These are phyloP conservation scores for Cadophora malorum DNA, from an alignment of 2,329 filamentous ascomycete genomes.

Conservation along the genomic window DNA sequence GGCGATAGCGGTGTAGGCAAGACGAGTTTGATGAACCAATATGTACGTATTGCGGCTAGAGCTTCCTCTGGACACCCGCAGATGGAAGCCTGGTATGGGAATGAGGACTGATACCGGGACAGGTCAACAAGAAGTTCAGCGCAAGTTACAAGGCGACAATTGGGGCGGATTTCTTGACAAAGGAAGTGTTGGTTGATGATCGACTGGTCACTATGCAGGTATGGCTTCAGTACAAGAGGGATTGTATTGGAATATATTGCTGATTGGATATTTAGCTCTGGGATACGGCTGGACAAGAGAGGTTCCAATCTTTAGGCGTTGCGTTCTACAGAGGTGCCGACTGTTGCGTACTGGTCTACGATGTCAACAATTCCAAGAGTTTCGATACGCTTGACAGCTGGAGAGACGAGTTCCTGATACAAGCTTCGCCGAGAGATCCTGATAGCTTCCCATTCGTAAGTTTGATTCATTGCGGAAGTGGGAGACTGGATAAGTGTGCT, in stretches of 20 bases:
- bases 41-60: constrained; percentile 70
- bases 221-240: constrained; percentile 40
- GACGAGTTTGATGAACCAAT: constrained; percentile 99
- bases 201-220: constrained; percentile 98
- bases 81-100: not conserved
- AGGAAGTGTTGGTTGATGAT: constrained; percentile 97
- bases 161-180: constrained; percentile 96
- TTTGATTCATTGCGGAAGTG: constrained; percentile 47
- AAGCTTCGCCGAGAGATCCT: constrained; percentile 93
- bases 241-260: constrained; percentile 8
- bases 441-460: constrained; percentile 97
- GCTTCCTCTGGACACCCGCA: not conserved
- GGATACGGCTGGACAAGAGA: constrained; percentile 97
- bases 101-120: constrained; percentile 32
- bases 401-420: constrained; percentile 97
- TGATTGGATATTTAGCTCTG: constrained; percentile 73
- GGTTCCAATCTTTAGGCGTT: constrained; percentile 95
- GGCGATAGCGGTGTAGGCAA: constrained; percentile 99
- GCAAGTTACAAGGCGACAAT: constrained; percentile 99
- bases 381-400: constrained; percentile 98
- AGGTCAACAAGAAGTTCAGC: constrained; percentile 99
- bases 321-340: constrained; percentile 98
- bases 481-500: constrained; percentile 10
- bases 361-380: constrained; percentile 99
- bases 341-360: constrained; percentile 97